A percentile compares a stretch with the other conserved stretches of the same genome.
Conservation (phyloP, 176 grass and related monocot genomes). For the Hordeum marinum region DNA sequence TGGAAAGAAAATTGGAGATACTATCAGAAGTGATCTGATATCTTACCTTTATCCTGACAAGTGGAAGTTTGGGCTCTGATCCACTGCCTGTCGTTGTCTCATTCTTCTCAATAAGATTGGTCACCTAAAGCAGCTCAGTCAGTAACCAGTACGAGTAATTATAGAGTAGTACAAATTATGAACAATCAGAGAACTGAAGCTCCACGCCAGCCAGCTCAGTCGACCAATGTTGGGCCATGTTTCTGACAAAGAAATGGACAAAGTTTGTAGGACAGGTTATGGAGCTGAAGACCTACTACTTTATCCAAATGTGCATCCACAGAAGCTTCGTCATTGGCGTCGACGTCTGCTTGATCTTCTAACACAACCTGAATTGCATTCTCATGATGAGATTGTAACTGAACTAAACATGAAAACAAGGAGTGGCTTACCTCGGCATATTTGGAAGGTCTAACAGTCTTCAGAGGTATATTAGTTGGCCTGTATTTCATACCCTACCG, state of each 20-base stretch:
- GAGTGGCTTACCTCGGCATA: slow-evolving; percentile 61
- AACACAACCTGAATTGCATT: slow-evolving; percentile 61
- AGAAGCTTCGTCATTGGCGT: slow-evolving; percentile 47
- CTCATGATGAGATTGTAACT: neutral
- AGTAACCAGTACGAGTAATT: neutral
- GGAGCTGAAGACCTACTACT: slow-evolving; percentile 44
- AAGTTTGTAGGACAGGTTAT: neutral
- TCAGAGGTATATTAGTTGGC: slow-evolving; percentile 68
- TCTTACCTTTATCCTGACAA: slow-evolving; percentile 87
- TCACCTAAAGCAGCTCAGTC: slow-evolving; percentile 43
- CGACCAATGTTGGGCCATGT: neutral
- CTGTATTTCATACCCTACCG: slow-evolving; percentile 72
- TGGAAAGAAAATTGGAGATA: neutral
- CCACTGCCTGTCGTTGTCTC: slow-evolving; percentile 29
- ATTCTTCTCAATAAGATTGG: slow-evolving; percentile 62
- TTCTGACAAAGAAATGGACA: neutral
- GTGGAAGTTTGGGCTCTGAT: slow-evolving; percentile 52
- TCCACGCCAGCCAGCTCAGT: neutral
- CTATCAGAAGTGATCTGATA: slow-evolving; percentile 2
- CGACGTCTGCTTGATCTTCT: slow-evolving; percentile 51
- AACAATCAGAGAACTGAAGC: slow-evolving; percentile 3
- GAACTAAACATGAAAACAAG: neutral
- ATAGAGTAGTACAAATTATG: neutral
- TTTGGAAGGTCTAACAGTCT: slow-evolving; percentile 74
- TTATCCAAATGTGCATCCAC: slow-evolving; percentile 62